Evolutionary conservation across 306 rosid genomes (phyloP).

Genomic region (Leucaena leucocephala): DNA sequence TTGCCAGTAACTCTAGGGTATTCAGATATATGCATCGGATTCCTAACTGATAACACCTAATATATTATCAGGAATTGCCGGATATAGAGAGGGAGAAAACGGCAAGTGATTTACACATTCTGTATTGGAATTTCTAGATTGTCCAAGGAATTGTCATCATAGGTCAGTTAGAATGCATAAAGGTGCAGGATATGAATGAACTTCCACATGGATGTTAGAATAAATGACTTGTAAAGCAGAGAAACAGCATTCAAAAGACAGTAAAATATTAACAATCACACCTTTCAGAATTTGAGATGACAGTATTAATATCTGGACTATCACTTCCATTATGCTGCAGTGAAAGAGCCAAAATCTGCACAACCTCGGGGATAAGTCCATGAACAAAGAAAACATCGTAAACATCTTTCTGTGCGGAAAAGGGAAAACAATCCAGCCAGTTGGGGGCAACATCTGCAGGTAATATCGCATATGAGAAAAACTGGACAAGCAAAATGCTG

Average conservation of each 20-base stretch:
- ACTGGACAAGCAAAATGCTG: slow-evolving; percentile 27
- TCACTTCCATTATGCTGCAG: slow-evolving; percentile 56
- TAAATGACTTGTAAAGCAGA: background rate
- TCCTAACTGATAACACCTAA: background rate
- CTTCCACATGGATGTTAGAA: background rate
- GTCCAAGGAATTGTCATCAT: background rate
- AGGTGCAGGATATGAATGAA: background rate
- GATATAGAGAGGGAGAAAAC: background rate
- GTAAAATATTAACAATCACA: slow-evolving; percentile 14
- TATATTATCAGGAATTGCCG: background rate
- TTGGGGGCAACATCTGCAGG: slow-evolving; percentile 82
- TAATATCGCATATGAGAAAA: slow-evolving; percentile 36
- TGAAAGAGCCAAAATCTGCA: slow-evolving; percentile 76
- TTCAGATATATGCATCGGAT: background rate
- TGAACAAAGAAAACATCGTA: slow-evolving; percentile 76
- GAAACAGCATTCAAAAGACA: slow-evolving; percentile 22
- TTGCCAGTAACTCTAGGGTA: background rate
- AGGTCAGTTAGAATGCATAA: background rate
- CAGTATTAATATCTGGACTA: slow-evolving; percentile 58
- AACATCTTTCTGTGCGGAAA: slow-evolving; percentile 65
- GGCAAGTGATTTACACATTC: background rate
- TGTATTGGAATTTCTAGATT: background rate
- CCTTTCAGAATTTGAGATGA: slow-evolving; percentile 79
- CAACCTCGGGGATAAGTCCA: slow-evolving; percentile 73
- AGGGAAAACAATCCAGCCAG: slow-evolving; percentile 86